Percentiles rank a stretch among this genome's conserved stretches.
Conservation (phyloP, 352 stramenopile genomes). For the Phytophthora chlamydospora region DNA sequence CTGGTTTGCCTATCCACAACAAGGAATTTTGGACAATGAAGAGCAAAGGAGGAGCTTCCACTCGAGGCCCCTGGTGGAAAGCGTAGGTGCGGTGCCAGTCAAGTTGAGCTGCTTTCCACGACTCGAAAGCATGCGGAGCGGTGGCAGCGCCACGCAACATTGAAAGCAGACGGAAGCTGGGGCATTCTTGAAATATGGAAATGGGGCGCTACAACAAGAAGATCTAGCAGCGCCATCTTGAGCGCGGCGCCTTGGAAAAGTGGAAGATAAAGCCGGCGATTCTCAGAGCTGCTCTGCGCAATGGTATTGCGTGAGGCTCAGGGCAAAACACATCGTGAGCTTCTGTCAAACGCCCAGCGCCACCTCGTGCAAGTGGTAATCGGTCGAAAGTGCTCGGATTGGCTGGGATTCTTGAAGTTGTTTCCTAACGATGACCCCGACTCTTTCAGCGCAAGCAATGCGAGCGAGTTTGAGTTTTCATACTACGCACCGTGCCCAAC, state of each 20-base stretch:
- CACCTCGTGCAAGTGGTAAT: slow-evolving; percentile 19
- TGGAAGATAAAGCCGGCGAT: slow-evolving; percentile 27
- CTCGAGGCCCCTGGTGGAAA: too few species aligned
- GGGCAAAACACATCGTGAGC: not conserved
- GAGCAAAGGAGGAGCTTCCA: not conserved
- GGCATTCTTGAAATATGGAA: slow-evolving; percentile 25
- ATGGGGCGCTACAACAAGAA: slow-evolving; percentile 3
- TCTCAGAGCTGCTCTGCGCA: not conserved
- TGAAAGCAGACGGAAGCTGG: not conserved
- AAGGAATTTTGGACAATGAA: slow-evolving; percentile 27
- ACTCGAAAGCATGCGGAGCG: slow-evolving; percentile 25
- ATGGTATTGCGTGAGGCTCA: slow-evolving; percentile 3
- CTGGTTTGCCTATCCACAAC: not conserved
- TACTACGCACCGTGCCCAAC: too few species aligned
- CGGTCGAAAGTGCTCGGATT: slow-evolving; percentile 23
- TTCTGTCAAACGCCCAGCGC: slow-evolving; percentile 23
- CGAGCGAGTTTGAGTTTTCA: too few species aligned
- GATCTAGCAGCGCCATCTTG: slow-evolving; percentile 1
- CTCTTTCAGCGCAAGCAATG: too few species aligned
- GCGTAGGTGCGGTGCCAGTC: too few species aligned
- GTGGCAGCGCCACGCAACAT: slow-evolving; percentile 23
- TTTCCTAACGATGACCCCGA: not conserved
- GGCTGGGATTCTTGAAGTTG: slow-evolving; percentile 22
- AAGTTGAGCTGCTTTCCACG: not conserved
- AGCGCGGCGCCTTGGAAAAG: not conserved